Base-by-base conservation (phyloP, 306 rosid genomes). In the Ziziphus jujuba region DNA sequence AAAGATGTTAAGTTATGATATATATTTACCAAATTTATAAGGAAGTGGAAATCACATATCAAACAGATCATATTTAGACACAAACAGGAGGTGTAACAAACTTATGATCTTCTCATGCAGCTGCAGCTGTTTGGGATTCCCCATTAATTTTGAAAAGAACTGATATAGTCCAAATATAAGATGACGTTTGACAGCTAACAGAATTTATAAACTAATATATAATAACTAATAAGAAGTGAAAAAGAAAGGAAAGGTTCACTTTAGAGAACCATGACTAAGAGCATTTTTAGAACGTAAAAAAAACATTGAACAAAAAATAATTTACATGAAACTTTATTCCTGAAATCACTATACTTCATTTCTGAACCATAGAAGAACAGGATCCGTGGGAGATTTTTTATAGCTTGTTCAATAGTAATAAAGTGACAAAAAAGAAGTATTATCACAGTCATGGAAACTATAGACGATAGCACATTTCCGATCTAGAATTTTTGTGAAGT, bases 241-340 rank as follows among this genome's bases (percentile, higher is more conserved):
- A 16, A 63, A 61, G 65, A 40, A 40, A 38, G 65, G 47, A 61
- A 61, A 63, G 16, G 34, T 45, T 25, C 16, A 50, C n/a, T 20
- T 7, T 7, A 7, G 55, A 17, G 20, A 49, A n/a, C 55, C 11
- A 50, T 19, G 10, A 50, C 20, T 50, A 20, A 50, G 24, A 50
- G 24, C 55, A 19, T 15, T 50, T 50, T 50, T 50, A 7, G 22
- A 20, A 16, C 5, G 22, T 16, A 50, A 16, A 50, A 0, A 50
- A 5, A 50, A 16, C 9, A 3, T 40, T 40, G 45, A 40, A 40
- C 45, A 16, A 50, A 4, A 50, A 16, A 20, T 5, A 20, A 16
- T 50, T 50, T 9, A 50, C 2, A 7, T 16, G 55, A 50, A 19
- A 16, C 24, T 20, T 47, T 47, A 7, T 20, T 65, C 14, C 19